These are phyloP conservation scores for Comarum palustre DNA, from an alignment of 306 rosid genomes.

Conservation along the genomic window DNA sequence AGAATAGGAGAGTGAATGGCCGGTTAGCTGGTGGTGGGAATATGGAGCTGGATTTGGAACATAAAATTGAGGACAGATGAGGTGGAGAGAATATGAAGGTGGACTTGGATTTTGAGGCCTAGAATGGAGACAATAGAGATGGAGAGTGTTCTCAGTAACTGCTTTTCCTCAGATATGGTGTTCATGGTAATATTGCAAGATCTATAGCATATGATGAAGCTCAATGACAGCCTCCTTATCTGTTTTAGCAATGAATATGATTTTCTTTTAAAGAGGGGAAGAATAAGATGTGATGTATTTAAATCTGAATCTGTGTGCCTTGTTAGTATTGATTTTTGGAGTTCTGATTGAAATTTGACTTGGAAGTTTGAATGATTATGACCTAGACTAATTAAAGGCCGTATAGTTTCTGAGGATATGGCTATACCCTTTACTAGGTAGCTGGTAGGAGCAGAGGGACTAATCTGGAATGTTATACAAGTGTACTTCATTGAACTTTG, in stretches of 20 bases:
- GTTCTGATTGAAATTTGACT: neutral
- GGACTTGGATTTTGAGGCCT: neutral
- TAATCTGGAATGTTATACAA: slow-evolving; percentile 23
- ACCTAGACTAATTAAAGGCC: neutral
- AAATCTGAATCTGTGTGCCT: neutral
- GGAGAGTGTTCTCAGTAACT: neutral
- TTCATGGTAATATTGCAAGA: neutral
- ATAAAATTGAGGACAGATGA: slow-evolving; percentile 36
- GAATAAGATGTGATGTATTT: neutral
- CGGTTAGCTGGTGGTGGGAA: slow-evolving; percentile 24
- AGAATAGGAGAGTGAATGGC: slow-evolving; percentile 49
- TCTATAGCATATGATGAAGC: neutral
- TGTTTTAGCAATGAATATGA: neutral
- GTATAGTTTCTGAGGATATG: neutral
- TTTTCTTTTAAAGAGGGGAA: neutral
- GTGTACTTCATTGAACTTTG: slow-evolving; percentile 46
- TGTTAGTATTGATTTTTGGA: neutral
- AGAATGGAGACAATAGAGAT: neutral
- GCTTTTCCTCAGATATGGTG: neutral
- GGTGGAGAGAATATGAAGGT: slow-evolving; percentile 3
- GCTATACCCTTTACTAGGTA: slow-evolving; percentile 15
- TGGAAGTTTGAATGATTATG: neutral
- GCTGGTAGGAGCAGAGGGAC: slow-evolving; percentile 8
- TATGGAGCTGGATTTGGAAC: slow-evolving; percentile 35
- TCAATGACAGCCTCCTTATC: neutral